Evolutionary conservation across 495 filamentous ascomycete species (phyloP), one percentile per base, ranked within the genome.

Genomic region (Hypomontagnella monticulosa): DNA sequence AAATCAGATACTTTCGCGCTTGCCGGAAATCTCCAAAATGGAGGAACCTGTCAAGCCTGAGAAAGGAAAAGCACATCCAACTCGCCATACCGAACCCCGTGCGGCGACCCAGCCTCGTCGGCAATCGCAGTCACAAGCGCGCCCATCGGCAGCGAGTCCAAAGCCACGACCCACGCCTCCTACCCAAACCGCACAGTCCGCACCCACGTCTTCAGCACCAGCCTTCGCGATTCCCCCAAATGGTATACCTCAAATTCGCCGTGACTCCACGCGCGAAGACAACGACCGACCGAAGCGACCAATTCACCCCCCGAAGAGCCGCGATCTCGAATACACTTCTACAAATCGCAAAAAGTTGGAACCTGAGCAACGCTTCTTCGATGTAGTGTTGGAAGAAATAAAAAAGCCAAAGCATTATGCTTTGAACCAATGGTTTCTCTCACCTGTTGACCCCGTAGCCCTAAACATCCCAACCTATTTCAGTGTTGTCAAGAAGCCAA

Each of bases 381-480:
- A 96, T 58, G 84, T 91, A 20, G 88, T 92, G 9, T 70, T 97
- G 38, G 84, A 87, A 30, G 92, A 97, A 75, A 71, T 98, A 8
- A 81, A 86, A 64, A 94, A 93, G 72, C 74, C 84, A 0, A 92
- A 91, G 72, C 85, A 97, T 70, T 80, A 77, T 23, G 65, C 71
- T 1, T 80, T 88, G 66, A 87, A 90, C 4, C 79, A 79, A 30
- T 86, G 90, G 37, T 99, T 99, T 78, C 79, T 90, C 67, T 74
- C 78, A 4, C 91, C 94, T 0, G 95, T 99, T 12, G 95, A 99
- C 68, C 94, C 96, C 0, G 93, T 97, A 18, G 94, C 93, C 4
- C 78, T 97, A 58, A 93, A 96, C 76, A 97, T 99, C 57, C 95
- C 95, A 1, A 85, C 89, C 14, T 99, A 99, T 71, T 92, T 93